Evolutionary conservation across 2,329 filamentous ascomycete genomes (phyloP), one percentile per base, ranked within the genome.

Genomic region (Talaromyces sp.): DNA sequence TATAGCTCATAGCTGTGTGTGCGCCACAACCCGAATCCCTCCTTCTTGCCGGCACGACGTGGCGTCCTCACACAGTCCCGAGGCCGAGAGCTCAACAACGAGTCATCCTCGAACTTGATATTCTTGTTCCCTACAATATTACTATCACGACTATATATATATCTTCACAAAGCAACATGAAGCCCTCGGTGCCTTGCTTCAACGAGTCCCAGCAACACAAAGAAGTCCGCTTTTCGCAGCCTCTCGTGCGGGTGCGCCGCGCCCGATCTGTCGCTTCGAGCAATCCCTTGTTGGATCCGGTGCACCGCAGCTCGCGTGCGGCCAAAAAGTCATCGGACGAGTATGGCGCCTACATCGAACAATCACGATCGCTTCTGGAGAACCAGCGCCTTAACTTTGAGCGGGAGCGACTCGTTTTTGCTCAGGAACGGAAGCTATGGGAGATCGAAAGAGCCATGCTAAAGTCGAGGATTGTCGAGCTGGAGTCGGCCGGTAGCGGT

Each of bases 391-490:
- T 63, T 14, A 69, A 67, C 52, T 77, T 78, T 43, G 75, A 79
- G 60, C 68, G 67, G 10, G 74, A 79, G 57, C 69, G 77, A 61
- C 64, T 67, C 31, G 65, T 76, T 6, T 79, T 80, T 60, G 70
- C 72, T 3, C 70, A 77, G 46, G 78, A 80, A 62, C 69, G 78
- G 55, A 74, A 66, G 59, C 62, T 79, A 32, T 80, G 78, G 78
- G 72, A 75, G 24, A 74, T 74, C 53, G 78, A 80, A 65, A 68
- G 77, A 41, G 65, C 65, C n/a, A 63, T 79, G 41, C 65, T 80
- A 32, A 75, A 71, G 63, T 66, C 71, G 31, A 73, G 72, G 56
- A 80, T 80, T 56, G 64, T 67, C 8, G 74, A 79, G 61, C 62
- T 80, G 46, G 77, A 80, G 64, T 66, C 66, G 17, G 64, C 68